Percentiles rank a stretch among this genome's conserved stretches.
Evolutionary conservation across 352 stramenopile species (phyloP).

Genomic region (Phytopythium delawarense): DNA sequence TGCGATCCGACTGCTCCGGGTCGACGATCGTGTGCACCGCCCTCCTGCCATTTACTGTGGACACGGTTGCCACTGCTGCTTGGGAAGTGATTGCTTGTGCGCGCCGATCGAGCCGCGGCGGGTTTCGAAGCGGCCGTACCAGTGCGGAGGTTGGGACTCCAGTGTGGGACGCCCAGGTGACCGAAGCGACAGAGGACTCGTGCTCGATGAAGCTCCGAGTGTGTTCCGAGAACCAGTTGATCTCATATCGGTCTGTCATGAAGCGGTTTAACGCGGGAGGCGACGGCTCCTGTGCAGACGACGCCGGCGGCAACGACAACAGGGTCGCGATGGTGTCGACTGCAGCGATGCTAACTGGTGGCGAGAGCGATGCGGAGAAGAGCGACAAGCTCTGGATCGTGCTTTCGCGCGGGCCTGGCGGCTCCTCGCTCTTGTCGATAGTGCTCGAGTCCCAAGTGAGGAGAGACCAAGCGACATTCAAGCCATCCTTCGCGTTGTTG

Average conservation of each 20-base stretch:
- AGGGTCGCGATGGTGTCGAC: background rate
- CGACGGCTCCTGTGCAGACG: background rate
- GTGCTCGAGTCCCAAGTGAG: background rate
- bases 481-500: background rate
- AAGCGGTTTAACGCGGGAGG: background rate
- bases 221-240: background rate
- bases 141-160: background rate
- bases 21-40: background rate
- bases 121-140: background rate
- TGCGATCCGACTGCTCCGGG: background rate
- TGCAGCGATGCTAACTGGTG: background rate
- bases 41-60: background rate
- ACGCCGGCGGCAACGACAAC: background rate
- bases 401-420: background rate
- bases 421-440: background rate
- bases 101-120: background rate
- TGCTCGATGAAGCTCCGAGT: constrained; percentile 3
- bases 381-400: background rate
- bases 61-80: background rate
- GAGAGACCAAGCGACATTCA: background rate
- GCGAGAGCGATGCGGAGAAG: too few relatives aligned
- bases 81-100: constrained; percentile 1
- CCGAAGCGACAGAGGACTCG: background rate
- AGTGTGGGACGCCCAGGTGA: background rate
- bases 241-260: background rate